Evolutionary conservation across 1,284 basidiomycete genomes (phyloP), one percentile per base, ranked within the genome.

Genomic region (Microbotryomycetes sp.): DNA sequence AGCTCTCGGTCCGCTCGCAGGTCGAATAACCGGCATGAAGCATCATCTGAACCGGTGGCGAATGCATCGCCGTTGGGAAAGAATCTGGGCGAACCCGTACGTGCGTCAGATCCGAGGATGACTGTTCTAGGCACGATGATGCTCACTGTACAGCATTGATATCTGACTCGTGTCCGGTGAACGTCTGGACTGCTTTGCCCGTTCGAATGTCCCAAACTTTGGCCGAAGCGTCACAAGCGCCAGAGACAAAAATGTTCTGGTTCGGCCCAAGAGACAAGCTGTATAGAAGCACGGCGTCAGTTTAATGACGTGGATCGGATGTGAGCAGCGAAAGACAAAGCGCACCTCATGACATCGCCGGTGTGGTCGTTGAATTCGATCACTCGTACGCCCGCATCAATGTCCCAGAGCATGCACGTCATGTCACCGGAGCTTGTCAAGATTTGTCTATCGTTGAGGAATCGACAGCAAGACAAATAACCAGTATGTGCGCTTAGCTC

Each of bases 321-420:
- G 55, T 61, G 66, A 60, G 61, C 56, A 46, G 41, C 21, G 24
- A 24, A 23, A 15, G 29, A 16, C 57, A 51, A 65, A 5, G 71
- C 81, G 67, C 71, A 93, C 91, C 90, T 96, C 94, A 97, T 97
- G 63, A 98, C 94, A 79, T 98, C 94, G 51, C 94, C 96, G 16
- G 93, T 97, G 76, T 98, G 96, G 78, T 97, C 96, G 74, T 89
- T 94, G 77, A 98, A 98, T 78, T 97, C 94, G 70, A 91, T 87
- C 16, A 92, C 88, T 64, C 92, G 82, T 2, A 92, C 90, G 67
- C 94, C 96, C 28, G 91, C 90, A 76, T 97, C 93, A 67, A 98
- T 90, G 77, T 98, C 94, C 94, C 96, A 98, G 45, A 97, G 82
- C 91, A 98, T 97, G 76, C 96, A 97, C 46, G 92, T 96, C 93